Percentiles rank a stretch among this genome's conserved stretches.
These are phyloP conservation scores for Asterochloris sp. DNA, from an alignment of 139 green algal species.

Conservation along the genomic window DNA sequence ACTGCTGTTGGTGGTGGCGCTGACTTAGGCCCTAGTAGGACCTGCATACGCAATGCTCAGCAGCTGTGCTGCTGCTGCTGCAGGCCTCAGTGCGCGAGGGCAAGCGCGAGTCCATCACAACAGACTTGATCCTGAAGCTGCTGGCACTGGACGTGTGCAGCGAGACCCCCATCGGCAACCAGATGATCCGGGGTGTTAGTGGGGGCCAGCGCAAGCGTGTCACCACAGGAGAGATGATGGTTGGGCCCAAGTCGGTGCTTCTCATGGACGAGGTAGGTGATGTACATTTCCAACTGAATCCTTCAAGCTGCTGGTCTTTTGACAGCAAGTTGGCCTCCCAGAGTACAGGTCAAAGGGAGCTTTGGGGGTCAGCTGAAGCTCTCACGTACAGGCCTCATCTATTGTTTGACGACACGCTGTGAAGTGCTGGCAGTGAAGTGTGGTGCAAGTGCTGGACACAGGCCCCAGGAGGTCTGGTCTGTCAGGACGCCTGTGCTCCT, in stretches of 20 bases:
- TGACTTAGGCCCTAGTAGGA: too few relatives aligned
- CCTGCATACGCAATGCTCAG: background rate
- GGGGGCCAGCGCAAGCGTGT: slow-evolving; percentile 60
- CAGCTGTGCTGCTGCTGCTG: slow-evolving; percentile 1
- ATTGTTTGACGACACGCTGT: too few relatives aligned
- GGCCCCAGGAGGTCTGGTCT: too few relatives aligned
- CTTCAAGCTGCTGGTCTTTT: too few relatives aligned
- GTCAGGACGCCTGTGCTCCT: too few relatives aligned
- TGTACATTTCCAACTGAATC: too few relatives aligned
- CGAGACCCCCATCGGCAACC: slow-evolving; percentile 56
- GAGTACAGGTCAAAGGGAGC: background rate
- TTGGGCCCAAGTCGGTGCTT: slow-evolving; percentile 41
- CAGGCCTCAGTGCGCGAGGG: background rate
- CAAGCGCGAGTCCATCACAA: slow-evolving; percentile 14
- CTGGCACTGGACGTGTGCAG: slow-evolving; percentile 20
- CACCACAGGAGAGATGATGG: slow-evolving; percentile 47
- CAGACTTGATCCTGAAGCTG: slow-evolving; percentile 23
- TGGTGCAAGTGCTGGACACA: too few relatives aligned
- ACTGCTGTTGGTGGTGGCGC: too few relatives aligned
- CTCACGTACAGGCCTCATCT: too few relatives aligned
- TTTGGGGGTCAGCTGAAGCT: too few relatives aligned
- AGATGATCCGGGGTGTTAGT: slow-evolving; percentile 57
- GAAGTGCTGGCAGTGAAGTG: too few relatives aligned
- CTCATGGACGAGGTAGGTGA: slow-evolving; percentile 37
- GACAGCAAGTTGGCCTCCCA: too few relatives aligned